Percentiles rank a stretch among this genome's conserved stretches.
Evolutionary conservation across 768 basidiomycete genomes (phyloP).

Genomic region (Gelatoporia subvermispora): DNA sequence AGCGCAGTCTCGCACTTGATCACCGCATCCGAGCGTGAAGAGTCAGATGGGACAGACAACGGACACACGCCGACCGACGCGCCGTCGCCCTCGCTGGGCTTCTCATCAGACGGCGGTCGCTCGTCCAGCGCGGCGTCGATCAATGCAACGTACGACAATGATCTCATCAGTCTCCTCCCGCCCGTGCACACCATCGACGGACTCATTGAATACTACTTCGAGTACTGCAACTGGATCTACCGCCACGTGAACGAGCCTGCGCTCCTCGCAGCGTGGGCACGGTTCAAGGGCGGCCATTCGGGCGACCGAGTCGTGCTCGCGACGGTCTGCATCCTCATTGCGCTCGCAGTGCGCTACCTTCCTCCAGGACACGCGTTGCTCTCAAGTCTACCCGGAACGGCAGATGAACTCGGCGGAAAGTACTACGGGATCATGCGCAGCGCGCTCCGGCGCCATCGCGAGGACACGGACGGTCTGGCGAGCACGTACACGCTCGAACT

Average conservation of each 20-base stretch:
- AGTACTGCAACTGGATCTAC: constrained; percentile 86
- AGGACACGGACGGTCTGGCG: constrained; percentile 32
- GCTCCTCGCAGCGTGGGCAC: constrained; percentile 64
- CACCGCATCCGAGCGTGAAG: constrained; percentile 37
- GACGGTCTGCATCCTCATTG: constrained; percentile 71
- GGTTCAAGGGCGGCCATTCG: constrained; percentile 62
- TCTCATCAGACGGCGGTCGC: constrained; percentile 33
- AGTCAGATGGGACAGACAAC: constrained; percentile 15
- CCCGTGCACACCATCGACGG: constrained; percentile 64
- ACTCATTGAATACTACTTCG: constrained; percentile 74
- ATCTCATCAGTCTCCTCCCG: constrained; percentile 65
- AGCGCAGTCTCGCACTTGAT: constrained; percentile 67
- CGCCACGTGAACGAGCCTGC: constrained; percentile 65
- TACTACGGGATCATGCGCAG: constrained; percentile 68
- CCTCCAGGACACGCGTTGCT: constrained; percentile 61
- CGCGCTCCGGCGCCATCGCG: constrained; percentile 57
- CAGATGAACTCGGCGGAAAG: constrained; percentile 57
- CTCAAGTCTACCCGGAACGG: constrained; percentile 41
- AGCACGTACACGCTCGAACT: constrained; percentile 51
- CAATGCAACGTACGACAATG: constrained; percentile 53
- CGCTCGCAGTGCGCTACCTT: constrained; percentile 68
- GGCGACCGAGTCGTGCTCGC: constrained; percentile 67
- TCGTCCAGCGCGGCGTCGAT: constrained; percentile 24
- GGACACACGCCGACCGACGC: constrained; percentile 7
- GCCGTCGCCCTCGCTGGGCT: constrained; percentile 7